These are phyloP conservation scores for Thamnidium elegans DNA, from an alignment of 192 early-diverging fungal species.

Conservation along the genomic window DNA sequence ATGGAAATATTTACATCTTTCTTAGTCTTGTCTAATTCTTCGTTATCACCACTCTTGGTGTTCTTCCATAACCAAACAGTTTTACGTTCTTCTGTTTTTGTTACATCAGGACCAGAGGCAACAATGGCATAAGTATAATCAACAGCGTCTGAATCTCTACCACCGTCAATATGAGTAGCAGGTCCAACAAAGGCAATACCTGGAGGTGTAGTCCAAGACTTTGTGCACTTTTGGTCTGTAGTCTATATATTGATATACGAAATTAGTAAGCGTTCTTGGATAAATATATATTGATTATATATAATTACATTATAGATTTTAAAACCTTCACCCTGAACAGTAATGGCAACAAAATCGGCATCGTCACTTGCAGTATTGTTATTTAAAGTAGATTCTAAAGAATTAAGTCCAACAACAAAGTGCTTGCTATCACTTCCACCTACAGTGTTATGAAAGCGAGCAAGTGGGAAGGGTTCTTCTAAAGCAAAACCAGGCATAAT, in stretches of 20 bases:
- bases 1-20: conserved; percentile 29
- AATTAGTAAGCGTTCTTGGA: neutral
- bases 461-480: conserved; percentile 49
- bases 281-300: neutral
- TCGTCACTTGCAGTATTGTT: conserved; percentile 22
- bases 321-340: conserved; percentile 50
- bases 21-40: conserved; percentile 21
- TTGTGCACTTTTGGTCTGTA: conserved; percentile 47
- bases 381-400: conserved; percentile 23
- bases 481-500: conserved; percentile 45
- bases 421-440: conserved; percentile 23
- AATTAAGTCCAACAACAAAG: conserved; percentile 22
- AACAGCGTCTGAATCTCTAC: conserved; percentile 18
- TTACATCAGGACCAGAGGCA: conserved; percentile 47
- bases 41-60: conserved; percentile 16
- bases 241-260: conserved; percentile 32
- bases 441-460: conserved; percentile 41
- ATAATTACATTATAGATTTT: conserved; percentile 50
- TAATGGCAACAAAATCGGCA: conserved; percentile 39
- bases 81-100: conserved; percentile 45
- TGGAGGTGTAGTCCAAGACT: conserved; percentile 50
- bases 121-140: conserved; percentile 46
- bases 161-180: conserved; percentile 32
- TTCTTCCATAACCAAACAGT: conserved; percentile 51
- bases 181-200: conserved; percentile 45